Evolutionary conservation across 2,329 filamentous ascomycete genomes (phyloP), one percentile per base, ranked within the genome.

Genomic region (Beauveria pseudobassiana): DNA sequence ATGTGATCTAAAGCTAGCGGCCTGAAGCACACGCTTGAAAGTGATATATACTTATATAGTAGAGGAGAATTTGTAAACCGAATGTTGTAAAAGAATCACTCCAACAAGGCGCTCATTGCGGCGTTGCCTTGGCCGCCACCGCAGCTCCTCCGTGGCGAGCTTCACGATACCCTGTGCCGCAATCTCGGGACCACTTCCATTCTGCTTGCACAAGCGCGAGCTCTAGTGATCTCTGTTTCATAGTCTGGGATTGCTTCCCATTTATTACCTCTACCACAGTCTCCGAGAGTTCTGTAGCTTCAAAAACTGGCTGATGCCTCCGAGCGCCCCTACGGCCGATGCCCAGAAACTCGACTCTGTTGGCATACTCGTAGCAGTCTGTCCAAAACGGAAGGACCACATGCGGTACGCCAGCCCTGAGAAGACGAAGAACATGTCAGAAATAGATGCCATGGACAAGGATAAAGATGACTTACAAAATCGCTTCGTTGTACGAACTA

Each of bases 281-380:
- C 50, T 30, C 34, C 1, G 64, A 62, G 3, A 70, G 62, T 60
- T 69, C 69, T 1, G 34, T 6, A 3, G 64, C 62, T 6, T 63
- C 62, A 67, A 70, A 72, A 1, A 51, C 55, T n/a, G 70, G 70
- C 57, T 68, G 67, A 0, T 62, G 50, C 8, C 38, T 63, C 7
- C 55, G 66, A 55, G 62, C 70, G 0, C 67, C 71, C 50, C 65
- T 71, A 4, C 68, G 65, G 3, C 78, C 78, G 24, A 81, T 71
- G 0, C 76, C 76, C 0, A 80, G 69, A 63, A 72, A 68, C 67
- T 80, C 78, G 9, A 73, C 76, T 0, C 78, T 71, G 53, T 72
- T 70, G 5, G 76, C 78, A 61, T 75, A 80, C 54, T 81, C 78
- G 63, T 79, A 80, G 28, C 73, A 76, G 64, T 80, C 78, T 1